Percentiles rank a stretch among this genome's conserved stretches.
phyloP scores from a whole-genome alignment of 495 filamentous ascomycete species.

The Geoglossum glabrum region DNA sequence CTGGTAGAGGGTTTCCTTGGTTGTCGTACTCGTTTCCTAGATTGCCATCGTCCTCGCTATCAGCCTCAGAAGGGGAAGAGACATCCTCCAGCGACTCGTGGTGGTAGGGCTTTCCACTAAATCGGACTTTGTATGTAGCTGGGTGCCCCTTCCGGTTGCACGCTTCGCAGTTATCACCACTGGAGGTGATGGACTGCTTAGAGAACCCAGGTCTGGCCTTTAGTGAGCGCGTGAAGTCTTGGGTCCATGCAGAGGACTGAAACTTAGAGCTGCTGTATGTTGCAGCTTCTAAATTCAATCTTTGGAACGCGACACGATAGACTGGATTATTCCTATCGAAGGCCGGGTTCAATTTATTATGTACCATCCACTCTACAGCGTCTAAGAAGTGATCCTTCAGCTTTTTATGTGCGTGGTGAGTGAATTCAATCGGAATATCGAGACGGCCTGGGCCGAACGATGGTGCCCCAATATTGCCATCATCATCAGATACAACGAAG shows the following conservation, averaged over 20 bases:
- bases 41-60: conserved; percentile 19
- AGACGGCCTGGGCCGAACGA: conserved; percentile 18
- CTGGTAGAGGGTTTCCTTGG: conserved; percentile 14
- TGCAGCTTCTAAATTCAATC: conserved; percentile 51
- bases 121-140: conserved; percentile 37
- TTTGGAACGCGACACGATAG: conserved; percentile 51
- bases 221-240: conserved; percentile 41
- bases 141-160: conserved; percentile 54
- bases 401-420: conserved; percentile 40
- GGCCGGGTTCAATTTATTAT: conserved; percentile 47
- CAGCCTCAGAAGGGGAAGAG: conserved; percentile 17
- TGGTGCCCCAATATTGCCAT: conserved; percentile 40
- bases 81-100: conserved; percentile 47
- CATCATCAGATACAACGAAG: conserved; percentile 44
- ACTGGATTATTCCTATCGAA: conserved; percentile 43
- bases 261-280: conserved; percentile 52
- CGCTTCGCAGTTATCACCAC: conserved; percentile 40
- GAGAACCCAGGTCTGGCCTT: conserved; percentile 38
- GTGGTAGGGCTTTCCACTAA: conserved; percentile 51
- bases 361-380: conserved; percentile 34
- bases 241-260: conserved; percentile 51
- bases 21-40: conserved; percentile 9
- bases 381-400: conserved; percentile 58
- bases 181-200: conserved; percentile 11
- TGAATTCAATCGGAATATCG: conserved; percentile 54